These are phyloP conservation scores for Cryoendolithus antarcticus DNA, from an alignment of 2,329 filamentous ascomycete species.

Conservation along the genomic window DNA sequence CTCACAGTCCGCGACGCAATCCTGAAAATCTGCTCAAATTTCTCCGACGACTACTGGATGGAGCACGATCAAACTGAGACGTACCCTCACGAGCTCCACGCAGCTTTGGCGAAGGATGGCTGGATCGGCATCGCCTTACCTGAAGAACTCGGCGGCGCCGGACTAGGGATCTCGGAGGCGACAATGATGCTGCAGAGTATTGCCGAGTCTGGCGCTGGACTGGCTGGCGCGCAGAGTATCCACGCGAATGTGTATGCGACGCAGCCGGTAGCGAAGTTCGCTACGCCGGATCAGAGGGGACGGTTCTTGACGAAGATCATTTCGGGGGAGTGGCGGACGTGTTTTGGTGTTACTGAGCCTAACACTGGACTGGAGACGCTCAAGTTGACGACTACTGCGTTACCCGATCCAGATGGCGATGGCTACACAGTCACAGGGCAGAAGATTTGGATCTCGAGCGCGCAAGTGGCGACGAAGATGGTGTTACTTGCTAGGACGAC, in stretches of 20 bases:
- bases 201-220: constrained; percentile 54
- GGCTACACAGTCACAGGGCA: constrained; percentile 60
- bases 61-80: constrained; percentile 56
- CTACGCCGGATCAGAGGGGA: constrained; percentile 50
- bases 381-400: constrained; percentile 54
- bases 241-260: constrained; percentile 61
- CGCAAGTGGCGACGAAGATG: constrained; percentile 74
- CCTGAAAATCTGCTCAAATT: constrained; percentile 54
- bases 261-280: constrained; percentile 62
- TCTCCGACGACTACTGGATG: constrained; percentile 66
- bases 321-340: constrained; percentile 56
- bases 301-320: constrained; percentile 59
- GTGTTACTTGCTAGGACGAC: constrained; percentile 69
- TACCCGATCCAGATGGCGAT: constrained; percentile 39
- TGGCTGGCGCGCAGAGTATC: constrained; percentile 53
- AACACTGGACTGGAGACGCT: constrained; percentile 70
- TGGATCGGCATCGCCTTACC: constrained; percentile 75
- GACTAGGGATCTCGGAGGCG: constrained; percentile 66
- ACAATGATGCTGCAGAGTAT: constrained; percentile 75
- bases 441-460: constrained; percentile 84
- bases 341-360: constrained; percentile 75
- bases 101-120: constrained; percentile 59
- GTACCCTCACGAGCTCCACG: constrained; percentile 66
- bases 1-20: constrained; percentile 61
- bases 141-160: constrained; percentile 60